Evolutionary conservation across 2,329 filamentous ascomycete genomes (phyloP).

Genomic region (Fusarium pseudograminearum): DNA sequence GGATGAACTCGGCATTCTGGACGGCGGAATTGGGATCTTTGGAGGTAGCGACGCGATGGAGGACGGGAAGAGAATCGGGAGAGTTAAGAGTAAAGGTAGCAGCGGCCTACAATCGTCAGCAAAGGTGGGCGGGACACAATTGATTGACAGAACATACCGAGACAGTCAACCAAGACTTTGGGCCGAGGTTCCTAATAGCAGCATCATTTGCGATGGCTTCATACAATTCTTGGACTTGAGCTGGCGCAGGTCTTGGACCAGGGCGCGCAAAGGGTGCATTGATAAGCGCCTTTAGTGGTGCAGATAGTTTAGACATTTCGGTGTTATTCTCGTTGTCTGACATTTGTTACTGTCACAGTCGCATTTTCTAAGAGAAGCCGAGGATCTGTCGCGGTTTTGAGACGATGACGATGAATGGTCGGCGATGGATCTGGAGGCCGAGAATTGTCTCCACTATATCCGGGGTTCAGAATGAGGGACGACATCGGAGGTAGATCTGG

Average conservation of each 20-base stretch:
- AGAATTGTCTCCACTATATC: slow-evolving; percentile 29
- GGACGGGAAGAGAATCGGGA: slow-evolving; percentile 75
- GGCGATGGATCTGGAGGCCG: slow-evolving; percentile 41
- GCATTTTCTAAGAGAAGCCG: slow-evolving; percentile 1
- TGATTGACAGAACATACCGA: slow-evolving; percentile 60
- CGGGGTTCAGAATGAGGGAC: slow-evolving; percentile 22
- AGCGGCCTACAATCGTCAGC: slow-evolving; percentile 68
- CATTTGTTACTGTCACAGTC: slow-evolving; percentile 22
- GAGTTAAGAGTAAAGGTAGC: slow-evolving; percentile 90
- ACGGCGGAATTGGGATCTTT: slow-evolving; percentile 48
- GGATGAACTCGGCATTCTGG: slow-evolving; percentile 75
- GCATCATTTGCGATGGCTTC: slow-evolving; percentile 73
- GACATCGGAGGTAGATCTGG: slow-evolving; percentile 32
- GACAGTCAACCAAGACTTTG: slow-evolving; percentile 74
- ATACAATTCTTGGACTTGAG: slow-evolving; percentile 73
- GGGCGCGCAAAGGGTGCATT: slow-evolving; percentile 76
- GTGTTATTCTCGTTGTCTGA: slow-evolving; percentile 25
- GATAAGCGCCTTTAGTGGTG: slow-evolving; percentile 78
- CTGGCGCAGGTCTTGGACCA: slow-evolving; percentile 72
- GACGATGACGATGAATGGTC: slow-evolving; percentile 26
- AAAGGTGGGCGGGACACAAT: neutral
- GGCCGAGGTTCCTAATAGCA: slow-evolving; percentile 69
- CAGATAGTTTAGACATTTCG: slow-evolving; percentile 79
- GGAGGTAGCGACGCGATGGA: slow-evolving; percentile 65
- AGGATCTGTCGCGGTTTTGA: slow-evolving; percentile 31